Evolutionary conservation across 2,329 filamentous ascomycete species (phyloP).

Genomic region (Hymenoscyphus fructigenus): DNA sequence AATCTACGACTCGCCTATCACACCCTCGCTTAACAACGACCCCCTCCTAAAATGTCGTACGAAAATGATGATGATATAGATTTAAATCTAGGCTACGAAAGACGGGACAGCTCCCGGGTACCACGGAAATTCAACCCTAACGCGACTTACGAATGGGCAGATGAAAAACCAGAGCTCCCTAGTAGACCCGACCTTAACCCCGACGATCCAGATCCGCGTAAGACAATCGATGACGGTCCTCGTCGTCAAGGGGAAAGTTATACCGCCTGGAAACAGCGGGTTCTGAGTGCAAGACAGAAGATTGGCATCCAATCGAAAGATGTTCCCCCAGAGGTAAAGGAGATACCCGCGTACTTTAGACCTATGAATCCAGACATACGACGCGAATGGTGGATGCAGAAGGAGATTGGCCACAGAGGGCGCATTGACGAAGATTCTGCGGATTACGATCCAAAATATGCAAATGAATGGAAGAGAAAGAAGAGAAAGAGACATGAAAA

Average conservation of each 20-base stretch:
- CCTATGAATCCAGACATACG: neutral
- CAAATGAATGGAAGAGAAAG: neutral
- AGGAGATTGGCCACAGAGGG: neutral
- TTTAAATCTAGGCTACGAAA: no score
- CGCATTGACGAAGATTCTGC: neutral
- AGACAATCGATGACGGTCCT: neutral
- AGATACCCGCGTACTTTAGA: no score
- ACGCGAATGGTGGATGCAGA: neutral
- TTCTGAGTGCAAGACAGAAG: neutral
- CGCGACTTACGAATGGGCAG: no score
- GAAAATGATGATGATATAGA: no score
- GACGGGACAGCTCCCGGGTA: no score
- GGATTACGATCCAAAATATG: neutral
- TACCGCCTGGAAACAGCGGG: neutral
- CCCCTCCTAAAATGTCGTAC: no score
- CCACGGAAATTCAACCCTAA: no score
- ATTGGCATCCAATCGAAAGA: constrained; percentile 3
- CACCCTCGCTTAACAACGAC: no score
- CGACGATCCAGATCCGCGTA: constrained; percentile 1
- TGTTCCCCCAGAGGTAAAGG: neutral
- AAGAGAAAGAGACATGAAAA: constrained; percentile 1
- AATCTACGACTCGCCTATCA: no score
- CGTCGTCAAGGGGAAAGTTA: neutral
- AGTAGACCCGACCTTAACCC: neutral
- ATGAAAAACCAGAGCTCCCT: no score